Conservation (phyloP, 2,329 filamentous ascomycete species). For the Davidsoniella eucalypti region DNA sequence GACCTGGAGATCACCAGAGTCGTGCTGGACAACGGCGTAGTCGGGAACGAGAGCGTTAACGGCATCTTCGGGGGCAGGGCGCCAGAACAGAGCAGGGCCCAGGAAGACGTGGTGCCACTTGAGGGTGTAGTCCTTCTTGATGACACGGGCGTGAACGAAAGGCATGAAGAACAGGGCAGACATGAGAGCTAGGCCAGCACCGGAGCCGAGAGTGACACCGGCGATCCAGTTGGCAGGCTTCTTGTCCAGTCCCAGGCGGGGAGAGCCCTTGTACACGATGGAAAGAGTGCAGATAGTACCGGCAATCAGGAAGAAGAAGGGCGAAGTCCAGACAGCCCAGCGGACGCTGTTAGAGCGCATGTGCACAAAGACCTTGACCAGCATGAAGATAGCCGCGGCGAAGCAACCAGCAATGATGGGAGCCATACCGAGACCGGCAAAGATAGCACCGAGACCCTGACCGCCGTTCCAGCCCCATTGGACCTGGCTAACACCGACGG, state of each 20-base stretch:
- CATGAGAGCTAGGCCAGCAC: slow-evolving; percentile 40
- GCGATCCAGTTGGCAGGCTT: slow-evolving; percentile 53
- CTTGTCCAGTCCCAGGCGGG: slow-evolving; percentile 45
- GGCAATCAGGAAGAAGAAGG: slow-evolving; percentile 63
- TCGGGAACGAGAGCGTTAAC: slow-evolving; percentile 47
- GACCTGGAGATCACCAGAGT: slow-evolving; percentile 15
- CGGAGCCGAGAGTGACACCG: slow-evolving; percentile 47
- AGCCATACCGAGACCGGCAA: slow-evolving; percentile 55
- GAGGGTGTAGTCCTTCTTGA: slow-evolving; percentile 51
- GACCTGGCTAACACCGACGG: slow-evolving; percentile 42
- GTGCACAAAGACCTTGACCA: slow-evolving; percentile 58
- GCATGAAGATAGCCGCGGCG: slow-evolving; percentile 50
- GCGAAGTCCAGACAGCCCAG: slow-evolving; percentile 58
- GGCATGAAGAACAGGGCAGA: slow-evolving; percentile 58
- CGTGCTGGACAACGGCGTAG: slow-evolving; percentile 55
- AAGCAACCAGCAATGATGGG: slow-evolving; percentile 50
- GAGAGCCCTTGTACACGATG: slow-evolving; percentile 68
- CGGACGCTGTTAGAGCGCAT: slow-evolving; percentile 52
- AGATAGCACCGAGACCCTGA: slow-evolving; percentile 55
- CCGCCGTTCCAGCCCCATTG: slow-evolving; percentile 56
- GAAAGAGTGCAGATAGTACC: slow-evolving; percentile 59
- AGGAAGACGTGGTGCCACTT: slow-evolving; percentile 45
- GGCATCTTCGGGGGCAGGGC: slow-evolving; percentile 35
- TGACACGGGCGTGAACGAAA: slow-evolving; percentile 46
- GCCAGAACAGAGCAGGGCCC: slow-evolving; percentile 48